phyloP scores from a whole-genome alignment of 108 stramenopile genomes.

The Cyclotella choctawhatcheeana region DNA sequence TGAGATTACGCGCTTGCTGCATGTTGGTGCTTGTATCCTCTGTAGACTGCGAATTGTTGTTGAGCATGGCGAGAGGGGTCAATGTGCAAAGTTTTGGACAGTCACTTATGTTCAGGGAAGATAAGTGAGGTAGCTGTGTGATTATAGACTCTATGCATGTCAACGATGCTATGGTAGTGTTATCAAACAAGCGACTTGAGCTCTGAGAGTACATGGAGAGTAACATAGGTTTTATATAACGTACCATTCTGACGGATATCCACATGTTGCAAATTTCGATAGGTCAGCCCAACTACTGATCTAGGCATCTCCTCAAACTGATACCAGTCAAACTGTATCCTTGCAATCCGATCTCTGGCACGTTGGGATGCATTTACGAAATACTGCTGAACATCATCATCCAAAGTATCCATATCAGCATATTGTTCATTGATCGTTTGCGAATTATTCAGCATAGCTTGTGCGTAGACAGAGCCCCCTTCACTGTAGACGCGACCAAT shows the following conservation, averaged over 20 bases:
- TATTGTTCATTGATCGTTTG: neutral
- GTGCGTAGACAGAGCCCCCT: no score
- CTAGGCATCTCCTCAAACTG: slow-evolving; percentile 33
- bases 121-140: slow-evolving; percentile 33
- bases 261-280: slow-evolving; percentile 36
- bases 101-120: slow-evolving; percentile 46
- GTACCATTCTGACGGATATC: slow-evolving; percentile 51
- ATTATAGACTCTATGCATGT: slow-evolving; percentile 45
- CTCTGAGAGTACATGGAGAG: neutral
- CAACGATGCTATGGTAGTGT: slow-evolving; percentile 31
- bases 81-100: slow-evolving; percentile 42
- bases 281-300: slow-evolving; percentile 20
- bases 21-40: no score
- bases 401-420: neutral
- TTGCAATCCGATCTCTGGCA: slow-evolving; percentile 21
- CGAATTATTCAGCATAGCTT: neutral
- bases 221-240: neutral
- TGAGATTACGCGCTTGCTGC: slow-evolving; percentile 11
- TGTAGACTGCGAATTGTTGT: no score
- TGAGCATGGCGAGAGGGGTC: slow-evolving; percentile 26
- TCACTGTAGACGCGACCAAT: neutral
- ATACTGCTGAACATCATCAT: slow-evolving; percentile 1
- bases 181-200: neutral
- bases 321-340: slow-evolving; percentile 46
- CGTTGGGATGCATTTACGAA: slow-evolving; percentile 10